These are phyloP conservation scores for Coemansia sp. DNA, from an alignment of 192 early-diverging fungal species.

Conservation along the genomic window DNA sequence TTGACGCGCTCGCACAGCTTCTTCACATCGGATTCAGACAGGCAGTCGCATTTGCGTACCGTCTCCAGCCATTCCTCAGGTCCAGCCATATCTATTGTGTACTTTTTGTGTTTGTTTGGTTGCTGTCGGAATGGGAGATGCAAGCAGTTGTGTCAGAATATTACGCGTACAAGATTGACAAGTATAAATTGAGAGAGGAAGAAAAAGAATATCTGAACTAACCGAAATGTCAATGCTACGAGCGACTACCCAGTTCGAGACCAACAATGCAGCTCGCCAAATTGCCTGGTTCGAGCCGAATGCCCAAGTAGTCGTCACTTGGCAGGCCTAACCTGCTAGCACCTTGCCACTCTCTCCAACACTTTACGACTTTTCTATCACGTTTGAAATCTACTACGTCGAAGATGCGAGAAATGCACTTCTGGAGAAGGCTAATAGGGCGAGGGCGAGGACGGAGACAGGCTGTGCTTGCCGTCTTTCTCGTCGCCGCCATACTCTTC, in stretches of 20 bases:
- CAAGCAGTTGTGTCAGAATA: constrained; percentile 1
- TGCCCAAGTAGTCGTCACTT: too few species aligned
- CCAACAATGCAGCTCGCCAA: too few species aligned
- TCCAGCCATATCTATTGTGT: constrained; percentile 51
- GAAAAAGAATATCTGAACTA: too few species aligned
- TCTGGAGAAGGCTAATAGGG: constrained; percentile 3
- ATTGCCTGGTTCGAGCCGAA: too few species aligned
- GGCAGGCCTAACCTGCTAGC: too few species aligned
- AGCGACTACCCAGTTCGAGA: too few species aligned
- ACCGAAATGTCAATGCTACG: too few species aligned
- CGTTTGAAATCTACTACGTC: background rate
- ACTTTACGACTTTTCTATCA: background rate
- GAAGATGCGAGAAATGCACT: background rate
- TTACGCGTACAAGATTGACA: background rate
- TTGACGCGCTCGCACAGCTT: constrained; percentile 98
- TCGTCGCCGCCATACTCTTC: background rate
- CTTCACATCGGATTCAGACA: constrained; percentile 95
- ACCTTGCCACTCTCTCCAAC: background rate
- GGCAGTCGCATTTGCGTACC: constrained; percentile 89
- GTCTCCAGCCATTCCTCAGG: constrained; percentile 96
- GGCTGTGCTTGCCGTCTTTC: background rate
- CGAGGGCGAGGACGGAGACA: background rate
- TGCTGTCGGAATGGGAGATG: background rate
- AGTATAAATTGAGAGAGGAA: background rate
- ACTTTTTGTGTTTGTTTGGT: background rate